Evolutionary conservation across 2,329 filamentous ascomycete genomes (phyloP), one percentile per base, ranked within the genome.

Genomic region (Colletotrichum endophyticum): DNA sequence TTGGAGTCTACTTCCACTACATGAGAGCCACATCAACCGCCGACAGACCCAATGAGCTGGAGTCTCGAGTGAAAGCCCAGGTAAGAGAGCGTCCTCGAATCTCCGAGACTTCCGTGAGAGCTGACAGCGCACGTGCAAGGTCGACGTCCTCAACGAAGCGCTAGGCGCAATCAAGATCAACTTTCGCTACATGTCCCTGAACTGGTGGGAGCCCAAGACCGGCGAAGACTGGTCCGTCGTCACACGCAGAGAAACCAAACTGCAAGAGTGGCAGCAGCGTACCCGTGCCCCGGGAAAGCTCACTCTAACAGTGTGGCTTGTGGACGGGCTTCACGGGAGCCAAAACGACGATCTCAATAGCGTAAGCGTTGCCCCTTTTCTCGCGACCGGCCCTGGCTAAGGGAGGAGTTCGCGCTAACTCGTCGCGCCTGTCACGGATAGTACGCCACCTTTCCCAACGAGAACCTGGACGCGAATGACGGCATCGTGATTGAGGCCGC

Each of bases 381-480:
- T 32, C n/a, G 44, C 44, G 44, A 53, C 44, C 44, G 44, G 11
- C 44, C 44, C 44, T 53, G n/a, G 11, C 44, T 53, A 13, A 1
- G 4, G 44, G 44, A 22, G 30, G 32, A 62, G n/a, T 13, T 22
- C n/a, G 30, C 57, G 57, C 57, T 61, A 61, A 30, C 27, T 5
- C 32, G 25, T 39, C 27, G 19, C 6, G 4, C 12, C 32, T 25
- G 44, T 28, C 19, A 19, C 66, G 30, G 5, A 66, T n/a, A 75
- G 75, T 75, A 77, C 25, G 71, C 72, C 34, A 77, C 75, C 1
- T 77, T 77, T 19, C 75, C 75, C 36, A 70, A 76, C 9, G 72
- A 77, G 28, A 49, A 63, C 49, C 39, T 77, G 12, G 75, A 75
- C 15, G 39, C 63, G 5, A 25, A 36, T 28, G 75, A 77, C 44